Evolutionary conservation across 768 basidiomycete genomes (phyloP).

Genomic region (Rhodotorula graminis): DNA sequence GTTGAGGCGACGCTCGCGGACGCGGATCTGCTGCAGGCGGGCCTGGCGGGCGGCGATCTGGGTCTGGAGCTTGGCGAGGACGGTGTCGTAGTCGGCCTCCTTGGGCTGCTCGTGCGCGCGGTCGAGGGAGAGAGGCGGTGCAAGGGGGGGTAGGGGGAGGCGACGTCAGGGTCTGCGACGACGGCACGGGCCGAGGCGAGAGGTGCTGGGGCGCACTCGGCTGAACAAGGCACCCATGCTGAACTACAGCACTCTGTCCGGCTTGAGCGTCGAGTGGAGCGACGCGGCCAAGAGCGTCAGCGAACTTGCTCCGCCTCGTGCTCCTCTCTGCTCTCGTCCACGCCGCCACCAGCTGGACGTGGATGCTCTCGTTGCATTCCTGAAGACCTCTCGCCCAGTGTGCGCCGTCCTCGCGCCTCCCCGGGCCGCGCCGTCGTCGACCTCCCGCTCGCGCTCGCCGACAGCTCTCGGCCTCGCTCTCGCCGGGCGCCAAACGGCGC

Average conservation of each 20-base stretch:
- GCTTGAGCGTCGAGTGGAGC: not conserved
- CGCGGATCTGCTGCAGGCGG: slow-evolving; percentile 55
- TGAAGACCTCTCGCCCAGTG: no score
- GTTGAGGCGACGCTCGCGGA: slow-evolving; percentile 73
- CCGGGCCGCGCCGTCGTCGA: no score
- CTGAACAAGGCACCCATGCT: not conserved
- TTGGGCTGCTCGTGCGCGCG: slow-evolving; percentile 10
- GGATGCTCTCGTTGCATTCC: no score
- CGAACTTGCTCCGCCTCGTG: no score
- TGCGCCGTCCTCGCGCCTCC: no score
- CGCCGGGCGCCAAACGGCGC: no score
- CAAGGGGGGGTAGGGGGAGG: no score
- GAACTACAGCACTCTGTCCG: no score
- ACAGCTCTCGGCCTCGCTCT: no score
- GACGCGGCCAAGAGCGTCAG: not conserved
- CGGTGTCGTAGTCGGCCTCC: slow-evolving; percentile 34
- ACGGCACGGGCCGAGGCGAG: not conserved
- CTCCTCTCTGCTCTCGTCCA: no score
- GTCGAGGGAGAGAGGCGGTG: not conserved
- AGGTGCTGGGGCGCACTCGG: not conserved
- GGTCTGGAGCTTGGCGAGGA: slow-evolving; percentile 20
- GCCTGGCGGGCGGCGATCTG: slow-evolving; percentile 26
- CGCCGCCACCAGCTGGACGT: no score
- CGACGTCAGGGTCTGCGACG: not conserved
- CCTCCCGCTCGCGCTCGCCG: no score